phyloP scores from a whole-genome alignment of 2,329 filamentous ascomycete species.

The Aspergillus sp. region DNA sequence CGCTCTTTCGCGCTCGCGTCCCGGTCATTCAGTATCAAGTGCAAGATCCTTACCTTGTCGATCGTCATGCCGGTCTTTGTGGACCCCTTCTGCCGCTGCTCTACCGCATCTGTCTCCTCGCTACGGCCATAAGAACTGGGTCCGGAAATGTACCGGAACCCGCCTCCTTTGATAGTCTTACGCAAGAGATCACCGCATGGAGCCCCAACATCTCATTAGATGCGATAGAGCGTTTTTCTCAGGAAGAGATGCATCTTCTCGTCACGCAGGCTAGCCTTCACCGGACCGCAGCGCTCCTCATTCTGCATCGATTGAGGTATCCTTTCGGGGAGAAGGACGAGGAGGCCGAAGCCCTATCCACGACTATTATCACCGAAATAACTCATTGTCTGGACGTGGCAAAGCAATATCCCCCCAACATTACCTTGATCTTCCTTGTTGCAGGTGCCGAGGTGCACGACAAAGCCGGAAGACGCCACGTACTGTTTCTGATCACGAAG shows the following conservation, averaged over 20 bases:
- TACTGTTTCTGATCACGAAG: background rate
- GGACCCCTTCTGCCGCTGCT: conserved; percentile 1
- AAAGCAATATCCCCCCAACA: background rate
- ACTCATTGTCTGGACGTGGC: background rate
- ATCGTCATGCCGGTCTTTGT: conserved; percentile 3
- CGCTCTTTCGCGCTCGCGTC: background rate
- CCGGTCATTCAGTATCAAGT: conserved; percentile 1
- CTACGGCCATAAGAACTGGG: background rate
- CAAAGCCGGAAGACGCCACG: background rate
- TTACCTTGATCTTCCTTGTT: background rate
- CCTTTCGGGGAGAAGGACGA: background rate
- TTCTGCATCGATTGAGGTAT: background rate
- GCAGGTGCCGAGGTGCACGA: background rate
- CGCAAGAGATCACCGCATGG: background rate
- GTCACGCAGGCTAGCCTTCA: background rate
- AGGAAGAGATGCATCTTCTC: conserved; percentile 1
- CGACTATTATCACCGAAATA: background rate
- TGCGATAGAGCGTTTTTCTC: background rate
- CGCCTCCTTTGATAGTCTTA: background rate
- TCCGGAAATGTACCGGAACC: background rate
- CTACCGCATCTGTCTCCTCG: conserved; percentile 1
- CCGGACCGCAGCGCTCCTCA: background rate
- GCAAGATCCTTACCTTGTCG: background rate
- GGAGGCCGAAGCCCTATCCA: background rate
- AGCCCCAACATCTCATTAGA: background rate